Base-by-base conservation (phyloP, 805 yeast species). In the Candida dendrica region DNA sequence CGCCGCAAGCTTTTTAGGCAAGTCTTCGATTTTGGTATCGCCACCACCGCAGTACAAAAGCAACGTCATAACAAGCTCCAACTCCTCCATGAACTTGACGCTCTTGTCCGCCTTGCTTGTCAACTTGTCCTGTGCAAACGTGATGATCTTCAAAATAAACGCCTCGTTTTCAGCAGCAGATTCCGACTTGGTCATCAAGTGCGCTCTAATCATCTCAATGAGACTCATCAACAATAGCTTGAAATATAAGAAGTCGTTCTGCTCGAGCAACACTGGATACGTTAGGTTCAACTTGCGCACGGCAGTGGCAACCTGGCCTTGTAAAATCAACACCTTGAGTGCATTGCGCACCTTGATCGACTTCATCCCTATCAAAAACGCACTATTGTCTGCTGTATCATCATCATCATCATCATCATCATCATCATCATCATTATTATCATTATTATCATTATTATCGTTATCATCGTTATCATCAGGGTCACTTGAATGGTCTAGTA, bases 11-110 rank as follows among this genome's bases (percentile, higher is more conserved):
- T 75, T 76, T 24, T 63, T 63, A 0, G 88, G 89, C 29, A 81
- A 55, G 41, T 42, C 42, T 6, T 46, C 46, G 24, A 49, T 53
- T 14, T 50, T 56, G 17, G 57, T 56, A 1, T 77, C 72, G 8
- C n/a, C 30, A 10, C n/a, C 30, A 27, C 30, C 30, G 13, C 30
- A 27, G 47, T 72, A 73, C 32, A 78, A 77, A 31, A 89, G 63
- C 45, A 89, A 66, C 18, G 95, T 87, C 93, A 89, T 85, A 3
- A 95, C 80, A 36, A 81, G 66, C 56, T 90, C 96, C 46, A 89
- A 63, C 48, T 86, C 91, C 42, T 75, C 74, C 61, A 88, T 69
- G 45, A 83, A 77, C 43, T 67, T 67, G 47, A 66, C 66, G 37
- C 80, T 79, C 39, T 74, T 71, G 2, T 83, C 69, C 1, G 81